A percentile compares a stretch with the other conserved stretches of the same genome.
Conservation (phyloP, 768 basidiomycete genomes). For the Cystoderma amianthinum region DNA sequence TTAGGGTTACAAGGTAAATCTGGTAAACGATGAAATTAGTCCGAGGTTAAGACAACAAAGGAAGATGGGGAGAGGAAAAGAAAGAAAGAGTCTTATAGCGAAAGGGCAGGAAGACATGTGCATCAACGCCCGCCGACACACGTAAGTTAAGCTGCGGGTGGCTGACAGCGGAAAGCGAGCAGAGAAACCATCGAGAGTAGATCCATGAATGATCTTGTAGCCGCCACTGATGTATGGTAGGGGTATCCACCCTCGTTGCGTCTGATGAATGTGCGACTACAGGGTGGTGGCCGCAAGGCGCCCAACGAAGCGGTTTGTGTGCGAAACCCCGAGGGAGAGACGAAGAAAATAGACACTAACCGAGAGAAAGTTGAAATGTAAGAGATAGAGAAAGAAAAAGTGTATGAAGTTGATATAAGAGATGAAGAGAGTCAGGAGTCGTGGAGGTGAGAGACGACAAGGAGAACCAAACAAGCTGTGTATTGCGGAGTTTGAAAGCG, state of each 20-base stretch:
- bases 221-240: neutral
- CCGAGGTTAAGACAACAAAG: conserved; percentile 6
- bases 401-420: conserved; percentile 14
- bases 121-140: conserved; percentile 30
- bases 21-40: conserved; percentile 9
- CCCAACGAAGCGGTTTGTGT: neutral
- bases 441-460: conserved; percentile 23
- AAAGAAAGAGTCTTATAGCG: conserved; percentile 18
- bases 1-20: conserved; percentile 11
- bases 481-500: conserved; percentile 42
- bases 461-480: conserved; percentile 39
- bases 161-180: too few species aligned
- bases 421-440: conserved; percentile 19
- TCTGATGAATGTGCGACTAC: conserved; percentile 10
- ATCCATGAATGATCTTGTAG: too few species aligned
- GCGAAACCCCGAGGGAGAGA: conserved; percentile 3
- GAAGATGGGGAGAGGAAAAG: conserved; percentile 10
- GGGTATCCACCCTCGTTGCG: neutral
- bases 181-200: too few species aligned
- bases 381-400: conserved; percentile 6
- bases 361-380: conserved; percentile 7
- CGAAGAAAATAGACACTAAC: conserved; percentile 11
- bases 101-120: conserved; percentile 35
- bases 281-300: conserved; percentile 4
- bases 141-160: conserved; percentile 21